phyloP scores from a whole-genome alignment of 495 filamentous ascomycete species.

The Neurospora tetraspora region DNA sequence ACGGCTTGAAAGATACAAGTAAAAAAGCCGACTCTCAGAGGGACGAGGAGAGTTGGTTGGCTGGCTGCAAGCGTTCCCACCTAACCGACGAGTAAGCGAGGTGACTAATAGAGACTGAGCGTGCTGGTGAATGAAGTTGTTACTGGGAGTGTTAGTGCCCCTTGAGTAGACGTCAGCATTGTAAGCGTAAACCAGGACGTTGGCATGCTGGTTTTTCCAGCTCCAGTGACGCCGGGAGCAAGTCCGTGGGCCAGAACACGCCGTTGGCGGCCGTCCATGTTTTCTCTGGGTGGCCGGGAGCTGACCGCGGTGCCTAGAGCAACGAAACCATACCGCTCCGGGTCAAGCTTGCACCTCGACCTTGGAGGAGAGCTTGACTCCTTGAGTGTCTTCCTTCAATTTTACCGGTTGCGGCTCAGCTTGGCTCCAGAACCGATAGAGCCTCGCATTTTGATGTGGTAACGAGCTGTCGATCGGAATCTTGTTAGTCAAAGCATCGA shows the following conservation, averaged over 20 bases:
- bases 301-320: too few relatives aligned
- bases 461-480: not conserved
- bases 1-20: too few relatives aligned
- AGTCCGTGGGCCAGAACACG: conserved; percentile 67
- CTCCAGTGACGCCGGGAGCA: conserved; percentile 56
- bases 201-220: conserved; percentile 50
- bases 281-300: conserved; percentile 59
- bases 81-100: too few relatives aligned
- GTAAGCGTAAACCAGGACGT: conserved; percentile 77
- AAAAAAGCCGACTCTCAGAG: too few relatives aligned
- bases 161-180: conserved; percentile 63
- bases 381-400: not conserved
- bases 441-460: not conserved
- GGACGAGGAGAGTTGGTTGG: too few relatives aligned
- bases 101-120: conserved; percentile 73
- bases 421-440: not conserved
- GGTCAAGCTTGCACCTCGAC: too few relatives aligned
- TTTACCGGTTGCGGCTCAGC: not conserved
- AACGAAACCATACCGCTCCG: too few relatives aligned
- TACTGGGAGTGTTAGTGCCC: conserved; percentile 36
- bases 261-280: conserved; percentile 63
- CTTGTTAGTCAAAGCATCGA: not conserved
- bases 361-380: not conserved
- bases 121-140: conserved; percentile 73
- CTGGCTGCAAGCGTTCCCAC: too few relatives aligned